Conservation (phyloP, 352 stramenopile species). For the Phytophthora vignae region DNA sequence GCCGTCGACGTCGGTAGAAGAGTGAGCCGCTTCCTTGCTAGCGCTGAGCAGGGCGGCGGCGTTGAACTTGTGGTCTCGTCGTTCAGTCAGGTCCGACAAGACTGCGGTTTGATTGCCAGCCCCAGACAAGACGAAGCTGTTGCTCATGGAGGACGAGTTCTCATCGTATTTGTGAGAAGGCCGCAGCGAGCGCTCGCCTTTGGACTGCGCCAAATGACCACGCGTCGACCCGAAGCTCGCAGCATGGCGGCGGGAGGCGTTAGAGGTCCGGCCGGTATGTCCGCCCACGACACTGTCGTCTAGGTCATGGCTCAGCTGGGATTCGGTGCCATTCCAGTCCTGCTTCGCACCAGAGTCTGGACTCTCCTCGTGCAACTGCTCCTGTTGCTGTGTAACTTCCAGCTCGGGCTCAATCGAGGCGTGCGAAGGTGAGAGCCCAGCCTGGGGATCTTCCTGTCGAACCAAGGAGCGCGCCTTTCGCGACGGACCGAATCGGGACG, state of each 20-base stretch:
- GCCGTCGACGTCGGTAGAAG: background rate
- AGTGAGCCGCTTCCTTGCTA: background rate
- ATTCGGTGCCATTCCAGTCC: constrained; percentile 8
- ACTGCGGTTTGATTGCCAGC: constrained; percentile 6
- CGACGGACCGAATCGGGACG: constrained; percentile 24
- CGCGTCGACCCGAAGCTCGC: background rate
- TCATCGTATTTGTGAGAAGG: constrained; percentile 17
- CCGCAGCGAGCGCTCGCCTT: background rate
- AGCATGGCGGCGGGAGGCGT: background rate
- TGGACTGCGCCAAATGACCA: background rate
- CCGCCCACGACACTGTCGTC: background rate
- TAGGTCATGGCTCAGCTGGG: background rate
- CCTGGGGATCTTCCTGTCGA: constrained; percentile 11
- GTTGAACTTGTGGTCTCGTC: constrained; percentile 25
- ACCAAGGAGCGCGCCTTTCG: constrained; percentile 12
- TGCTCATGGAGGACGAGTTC: constrained; percentile 31
- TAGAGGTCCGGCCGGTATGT: background rate
- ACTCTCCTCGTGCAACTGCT: background rate
- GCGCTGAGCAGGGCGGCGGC: constrained; percentile 22
- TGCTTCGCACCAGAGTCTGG: background rate
- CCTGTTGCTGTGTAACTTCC: constrained; percentile 1
- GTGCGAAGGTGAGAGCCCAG: constrained; percentile 1
- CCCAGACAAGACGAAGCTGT: constrained; percentile 33
- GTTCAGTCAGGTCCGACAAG: constrained; percentile 15
- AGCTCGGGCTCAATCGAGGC: constrained; percentile 10